These are phyloP conservation scores for Viola pubescens DNA, from an alignment of 441 rosid species.

Conservation along the genomic window DNA sequence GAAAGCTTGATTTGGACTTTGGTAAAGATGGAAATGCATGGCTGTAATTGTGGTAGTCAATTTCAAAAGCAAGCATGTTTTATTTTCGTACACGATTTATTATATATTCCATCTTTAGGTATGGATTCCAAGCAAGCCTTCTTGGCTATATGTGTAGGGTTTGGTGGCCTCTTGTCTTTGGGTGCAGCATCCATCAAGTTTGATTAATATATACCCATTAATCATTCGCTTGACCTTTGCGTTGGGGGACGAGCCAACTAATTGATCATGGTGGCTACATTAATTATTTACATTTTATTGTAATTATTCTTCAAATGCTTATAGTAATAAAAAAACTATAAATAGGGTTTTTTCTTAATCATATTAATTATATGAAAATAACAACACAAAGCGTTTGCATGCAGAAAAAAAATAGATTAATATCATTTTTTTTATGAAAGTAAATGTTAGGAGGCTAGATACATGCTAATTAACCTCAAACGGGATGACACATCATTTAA, in stretches of 20 bases:
- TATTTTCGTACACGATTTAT: background rate
- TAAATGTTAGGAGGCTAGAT: too few relatives aligned
- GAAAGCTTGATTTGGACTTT: too few relatives aligned
- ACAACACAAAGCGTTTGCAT: too few relatives aligned
- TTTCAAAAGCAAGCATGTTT: background rate
- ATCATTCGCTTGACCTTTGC: constrained; percentile 20
- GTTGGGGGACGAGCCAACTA: constrained; percentile 12
- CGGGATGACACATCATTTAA: too few relatives aligned
- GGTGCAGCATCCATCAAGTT: background rate
- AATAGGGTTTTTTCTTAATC: background rate
- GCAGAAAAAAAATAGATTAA: too few relatives aligned
- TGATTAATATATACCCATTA: constrained; percentile 4
- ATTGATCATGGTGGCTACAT: background rate
- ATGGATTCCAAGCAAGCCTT: background rate
- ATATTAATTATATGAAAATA: too few relatives aligned
- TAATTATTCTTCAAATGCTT: background rate
- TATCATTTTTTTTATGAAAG: too few relatives aligned
- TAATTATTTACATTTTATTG: too few relatives aligned
- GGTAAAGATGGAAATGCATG: too few relatives aligned
- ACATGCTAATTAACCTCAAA: too few relatives aligned
- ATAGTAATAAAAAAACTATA: background rate
- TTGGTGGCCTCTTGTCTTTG: background rate
- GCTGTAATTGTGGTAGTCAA: too few relatives aligned
- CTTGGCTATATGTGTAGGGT: background rate
- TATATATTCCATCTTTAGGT: background rate